Evolutionary conservation across 495 filamentous ascomycete genomes (phyloP), one percentile per base, ranked within the genome.

Genomic region (Penicillium canescens): DNA sequence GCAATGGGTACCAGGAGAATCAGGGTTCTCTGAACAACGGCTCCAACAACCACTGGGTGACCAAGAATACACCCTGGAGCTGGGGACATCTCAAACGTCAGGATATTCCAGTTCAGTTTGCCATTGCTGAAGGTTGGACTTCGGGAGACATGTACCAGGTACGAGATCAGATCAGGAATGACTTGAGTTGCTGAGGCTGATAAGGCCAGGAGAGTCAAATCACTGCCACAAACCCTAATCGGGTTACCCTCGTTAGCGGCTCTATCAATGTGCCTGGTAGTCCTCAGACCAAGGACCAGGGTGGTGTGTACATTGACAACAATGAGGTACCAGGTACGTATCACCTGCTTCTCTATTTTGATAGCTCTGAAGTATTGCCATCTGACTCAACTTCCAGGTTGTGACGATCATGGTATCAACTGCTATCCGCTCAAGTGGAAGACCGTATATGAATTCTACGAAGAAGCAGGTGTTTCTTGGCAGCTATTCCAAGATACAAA

Each of bases 381-480:
- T 14, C 23, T 44, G 11, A 45, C 35, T 8, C 21, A 36, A 42
- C 16, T 6, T 28, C 10, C 28, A 71, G 78, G 79, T 16, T 82
- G 79, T 46, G 77, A 80, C 28, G 50, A 49, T 11, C 37, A 58
- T 8, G 58, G 67, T 13, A 71, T 77, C 42, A 80, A 76, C 59
- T 83, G 80, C 61, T 82, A 82, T 43, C 80, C 80, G 1, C 63
- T 81, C 6, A 77, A 73, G 23, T 83, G 80, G 80, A 79, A 78
- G 59, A 83, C 80, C 2, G 69, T 75, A 21, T 74, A 72, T 37
- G 80, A 83, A 38, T 68, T 71, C 51, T 81, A 81, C 55, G 65
- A 82, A 60, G 67, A 77, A 7, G 76, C 77, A 10, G 77, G 76
- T n/a, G 73, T 80, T 14, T 70, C 73, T 1, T 83, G 80, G 80